A percentile compares a stretch with the other conserved stretches of the same genome.
These are phyloP conservation scores for Cercospora sp. DNA, from an alignment of 2,329 filamentous ascomycete genomes.

Conservation along the genomic window DNA sequence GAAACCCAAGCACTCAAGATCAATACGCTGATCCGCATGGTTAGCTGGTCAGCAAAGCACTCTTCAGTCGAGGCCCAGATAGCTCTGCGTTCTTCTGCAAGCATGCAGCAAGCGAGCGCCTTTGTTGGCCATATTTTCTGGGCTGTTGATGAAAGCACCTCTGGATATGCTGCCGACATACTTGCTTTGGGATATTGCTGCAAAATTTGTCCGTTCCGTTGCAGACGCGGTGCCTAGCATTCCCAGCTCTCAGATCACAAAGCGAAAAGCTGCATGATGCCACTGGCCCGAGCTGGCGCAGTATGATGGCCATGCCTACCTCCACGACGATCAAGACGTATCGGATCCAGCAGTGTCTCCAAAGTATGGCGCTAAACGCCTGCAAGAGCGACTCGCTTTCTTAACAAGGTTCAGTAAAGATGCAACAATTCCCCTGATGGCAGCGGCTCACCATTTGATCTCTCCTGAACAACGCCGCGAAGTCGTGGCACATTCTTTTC, in stretches of 20 bases:
- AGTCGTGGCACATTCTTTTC: background rate
- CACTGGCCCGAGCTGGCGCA: background rate
- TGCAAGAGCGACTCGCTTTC: background rate
- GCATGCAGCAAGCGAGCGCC: background rate
- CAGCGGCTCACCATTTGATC: background rate
- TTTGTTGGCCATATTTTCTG: background rate
- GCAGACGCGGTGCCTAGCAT: background rate
- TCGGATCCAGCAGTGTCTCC: background rate
- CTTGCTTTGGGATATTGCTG: background rate
- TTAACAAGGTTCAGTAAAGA: background rate
- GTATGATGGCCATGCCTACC: background rate
- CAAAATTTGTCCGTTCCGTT: background rate
- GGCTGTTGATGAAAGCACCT: background rate
- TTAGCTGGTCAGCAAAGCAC: background rate
- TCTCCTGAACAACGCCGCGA: background rate
- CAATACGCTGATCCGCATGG: background rate
- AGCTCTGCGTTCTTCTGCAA: background rate
- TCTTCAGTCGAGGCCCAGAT: background rate
- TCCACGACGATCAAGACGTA: background rate
- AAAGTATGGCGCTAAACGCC: background rate
- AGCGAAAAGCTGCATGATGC: background rate
- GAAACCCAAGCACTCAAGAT: background rate
- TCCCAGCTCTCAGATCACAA: background rate
- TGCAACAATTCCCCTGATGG: background rate
- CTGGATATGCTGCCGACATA: background rate